These are phyloP conservation scores for Claviceps quebecensis DNA, from an alignment of 2,329 filamentous ascomycete genomes.

Conservation along the genomic window DNA sequence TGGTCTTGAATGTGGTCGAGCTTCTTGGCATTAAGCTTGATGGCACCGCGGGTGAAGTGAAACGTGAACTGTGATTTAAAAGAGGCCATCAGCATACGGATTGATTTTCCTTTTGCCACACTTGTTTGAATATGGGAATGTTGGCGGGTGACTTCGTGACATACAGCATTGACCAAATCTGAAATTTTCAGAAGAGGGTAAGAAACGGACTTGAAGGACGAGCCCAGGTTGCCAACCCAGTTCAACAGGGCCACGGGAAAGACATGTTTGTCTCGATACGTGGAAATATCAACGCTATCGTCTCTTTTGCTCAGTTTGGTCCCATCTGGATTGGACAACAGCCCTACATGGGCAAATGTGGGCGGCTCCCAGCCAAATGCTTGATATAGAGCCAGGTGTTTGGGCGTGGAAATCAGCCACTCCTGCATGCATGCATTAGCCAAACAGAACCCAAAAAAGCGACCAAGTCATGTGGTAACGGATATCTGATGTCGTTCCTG, in stretches of 20 bases:
- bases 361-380: slow-evolving; percentile 64
- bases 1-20: slow-evolving; percentile 64
- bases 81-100: slow-evolving; percentile 12
- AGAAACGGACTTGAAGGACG: slow-evolving; percentile 16
- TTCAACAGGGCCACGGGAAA: slow-evolving; percentile 48
- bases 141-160: slow-evolving; percentile 10
- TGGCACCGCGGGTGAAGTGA: slow-evolving; percentile 84
- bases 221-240: slow-evolving; percentile 61
- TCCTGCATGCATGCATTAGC: slow-evolving; percentile 36
- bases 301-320: slow-evolving; percentile 83
- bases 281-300: slow-evolving; percentile 32
- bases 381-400: slow-evolving; percentile 54
- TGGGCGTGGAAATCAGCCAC: slow-evolving; percentile 91
- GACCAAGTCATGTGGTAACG: too few relatives aligned
- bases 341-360: slow-evolving; percentile 65
- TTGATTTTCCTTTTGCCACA: background rate
- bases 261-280: slow-evolving; percentile 32
- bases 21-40: slow-evolving; percentile 68
- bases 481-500: background rate
- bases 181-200: slow-evolving; percentile 36
- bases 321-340: slow-evolving; percentile 53
- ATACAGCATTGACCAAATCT: slow-evolving; percentile 55
- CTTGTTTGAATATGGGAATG: background rate
- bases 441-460: too few relatives aligned
- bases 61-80: slow-evolving; percentile 49